Base-by-base conservation (phyloP, 768 basidiomycete species). In the Mycena amicta region DNA sequence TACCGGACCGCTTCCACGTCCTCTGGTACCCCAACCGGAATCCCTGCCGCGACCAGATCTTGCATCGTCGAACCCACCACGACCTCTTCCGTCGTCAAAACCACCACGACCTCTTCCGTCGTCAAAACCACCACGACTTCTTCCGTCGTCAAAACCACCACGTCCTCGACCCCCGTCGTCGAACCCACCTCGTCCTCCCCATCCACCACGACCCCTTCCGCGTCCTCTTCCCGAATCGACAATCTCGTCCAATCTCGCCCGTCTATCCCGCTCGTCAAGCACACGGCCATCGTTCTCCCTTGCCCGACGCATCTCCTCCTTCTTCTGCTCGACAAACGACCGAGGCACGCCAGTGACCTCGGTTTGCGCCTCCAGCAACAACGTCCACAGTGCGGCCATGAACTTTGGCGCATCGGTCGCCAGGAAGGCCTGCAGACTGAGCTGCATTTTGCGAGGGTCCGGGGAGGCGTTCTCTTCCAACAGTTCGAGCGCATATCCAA, bases 381-480 rank as follows among this genome's bases (percentile, higher is more conserved):
- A 80, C 25, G 80, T 86, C 97, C 97, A 99, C 0, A 99, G 81
- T 1, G 87, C 81, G 4, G 77, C 71, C 95, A 97, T 97, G 74
- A 99, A 99, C 0, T 79, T 71, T 0, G 91, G 79, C 0, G 97
- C 97, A 57, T 92, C 85, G 62, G 88, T 85, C 3, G 92, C 91
- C 57, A 99, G 82, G 72, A 99, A 99, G 6, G 96, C 96, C 2
- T 90, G 92, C 25, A 99, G 75, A 68, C 89, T 88, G 60, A 98
- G 94, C 74, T 98, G 95, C 88, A 98, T 95, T 76, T 92, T 95
- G 72, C 86, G 88, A 4, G 95, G 93, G 72, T 98, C 96, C 12
- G 93, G 92, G 4, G 39, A 63, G 61, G 96, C 95, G n/a, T 91
- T 89, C 62, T 97, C 93, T 69, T 99, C 97, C 4, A 99, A 76